Base-by-base conservation (phyloP, 2,329 filamentous ascomycete genomes). In the Pseudocercospora fijiensis region DNA sequence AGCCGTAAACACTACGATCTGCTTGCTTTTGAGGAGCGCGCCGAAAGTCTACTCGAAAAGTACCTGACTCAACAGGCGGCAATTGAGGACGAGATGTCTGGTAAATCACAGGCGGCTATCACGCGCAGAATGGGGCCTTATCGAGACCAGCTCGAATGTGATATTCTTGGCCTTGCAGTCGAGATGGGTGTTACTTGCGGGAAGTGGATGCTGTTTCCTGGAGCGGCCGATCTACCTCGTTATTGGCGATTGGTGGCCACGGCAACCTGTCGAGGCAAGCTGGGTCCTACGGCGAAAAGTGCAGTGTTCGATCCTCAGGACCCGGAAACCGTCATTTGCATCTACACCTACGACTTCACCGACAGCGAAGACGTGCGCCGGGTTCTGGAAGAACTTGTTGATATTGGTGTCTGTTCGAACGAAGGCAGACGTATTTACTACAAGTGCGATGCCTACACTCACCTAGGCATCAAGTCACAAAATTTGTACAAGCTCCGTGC, bases 151-250 rank as follows among this genome's bases (percentile, higher is more conserved):
- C 74, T 86, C 6, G 80, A 84, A 67, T 69, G 76, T 9, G 82
- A 86, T 45, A 84, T 96, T 20, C 78, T 87, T 16, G 77, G 81
- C 18, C 76, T 90, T 20, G 91, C 91, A 0, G 80, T 83, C 9
- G 78, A 83, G 18, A 82, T 81, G 13, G 81, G 82, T 24, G 82
- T 90, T 11, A 81, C 85, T 0, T 80, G 81, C 45, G 91, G 91
- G 59, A 95, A 94, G 82, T 93, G 90, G 90, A 89, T 93, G 87
- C 74, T 94, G 1, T 92, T 92, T 68, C 85, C 84, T 11, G 71
- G 77, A 0, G 73, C 79, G 0, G 73, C 77, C 7, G 79, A 85
- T 28, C 83, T 92, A 16, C 82, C 89, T 67, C 80, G 81, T 2
- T 77, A 85, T 5, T 94, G 92, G 92, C 81, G 78, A 5, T 78